Evolutionary conservation across 2,329 filamentous ascomycete genomes (phyloP), one percentile per base, ranked within the genome.

Genomic region (Talaromyces albobiverticillius): DNA sequence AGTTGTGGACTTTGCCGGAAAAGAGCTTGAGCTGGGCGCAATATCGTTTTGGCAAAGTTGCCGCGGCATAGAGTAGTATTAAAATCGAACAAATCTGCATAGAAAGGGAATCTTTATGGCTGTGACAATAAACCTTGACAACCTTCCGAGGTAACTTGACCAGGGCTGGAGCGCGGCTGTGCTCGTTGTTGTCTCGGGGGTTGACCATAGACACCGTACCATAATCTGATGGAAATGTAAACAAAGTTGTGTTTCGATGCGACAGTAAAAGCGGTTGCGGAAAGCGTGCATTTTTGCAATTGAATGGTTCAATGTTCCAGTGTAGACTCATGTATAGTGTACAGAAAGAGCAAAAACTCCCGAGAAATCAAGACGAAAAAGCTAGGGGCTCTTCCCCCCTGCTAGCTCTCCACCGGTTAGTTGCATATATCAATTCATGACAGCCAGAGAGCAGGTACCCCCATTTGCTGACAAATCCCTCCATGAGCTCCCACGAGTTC

Each of bases 11-110:
- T 9, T 50, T 79, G 46, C 67, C 69, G 3, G 79, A 82, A 63
- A 73, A 73, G 14, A 78, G 76, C 61, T 69, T 82, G 70, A 79
- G 74, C 57, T 83, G 79, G 79, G 79, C 78, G 51, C 77, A 81
- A 63, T 82, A 76, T 69, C 69, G 77, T 31, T 81, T 81, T 67
- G 78, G 77, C 3, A 65, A 71, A 6, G 20, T 47, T 9, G 6
- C 18, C 11, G 36, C 16, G 11, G 18, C 18, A 40, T 20, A 40
- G 18, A 22, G 10, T 29, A 5, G 26, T 6, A 29, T 29, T 29
- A 10, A 10, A 29, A 6, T 29, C 26, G 5, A 29, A 10, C 26
- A n/a, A n/a, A n/a, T n/a, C n/a, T n/a, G n/a, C n/a, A n/a, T n/a
- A n/a, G n/a, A n/a, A n/a, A n/a, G n/a, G n/a, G n/a, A n/a, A n/a